Percentiles rank a stretch among this genome's conserved stretches.
Conservation (phyloP, 345 rosid species). For the Lenwebbia sp. region DNA sequence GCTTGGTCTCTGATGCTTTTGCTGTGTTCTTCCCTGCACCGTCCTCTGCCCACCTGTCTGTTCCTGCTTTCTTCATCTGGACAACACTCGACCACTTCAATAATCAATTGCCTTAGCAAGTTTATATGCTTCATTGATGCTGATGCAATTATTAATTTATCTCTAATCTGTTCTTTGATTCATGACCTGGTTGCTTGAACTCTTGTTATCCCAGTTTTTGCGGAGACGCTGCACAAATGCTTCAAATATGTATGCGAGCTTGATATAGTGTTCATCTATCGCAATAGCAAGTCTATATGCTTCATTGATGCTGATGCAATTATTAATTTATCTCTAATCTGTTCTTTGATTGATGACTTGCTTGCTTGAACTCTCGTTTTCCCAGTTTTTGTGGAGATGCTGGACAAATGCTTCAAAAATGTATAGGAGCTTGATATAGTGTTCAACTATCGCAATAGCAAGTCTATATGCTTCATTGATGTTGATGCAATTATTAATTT, state of each 20-base stretch:
- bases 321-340: too few species aligned
- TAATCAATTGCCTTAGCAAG: not conserved
- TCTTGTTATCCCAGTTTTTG: conserved; percentile 60
- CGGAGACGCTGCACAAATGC: conserved; percentile 96
- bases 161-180: not conserved
- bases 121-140: not conserved
- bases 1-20: not conserved
- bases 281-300: too few species aligned
- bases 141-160: not conserved
- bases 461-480: too few species aligned
- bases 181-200: conserved; percentile 3
- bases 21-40: not conserved
- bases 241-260: conserved; percentile 93
- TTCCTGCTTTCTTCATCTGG: not conserved
- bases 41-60: not conserved
- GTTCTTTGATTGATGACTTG: too few species aligned
- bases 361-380: too few species aligned
- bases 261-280: conserved; percentile 74
- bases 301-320: too few species aligned
- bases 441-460: too few species aligned
- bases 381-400: too few species aligned
- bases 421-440: too few species aligned
- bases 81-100: not conserved
- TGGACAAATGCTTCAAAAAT: too few species aligned
- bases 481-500: too few species aligned